Conservation (phyloP, 495 filamentous ascomycete species). For the Hyphodiscus hymeniophilus region DNA sequence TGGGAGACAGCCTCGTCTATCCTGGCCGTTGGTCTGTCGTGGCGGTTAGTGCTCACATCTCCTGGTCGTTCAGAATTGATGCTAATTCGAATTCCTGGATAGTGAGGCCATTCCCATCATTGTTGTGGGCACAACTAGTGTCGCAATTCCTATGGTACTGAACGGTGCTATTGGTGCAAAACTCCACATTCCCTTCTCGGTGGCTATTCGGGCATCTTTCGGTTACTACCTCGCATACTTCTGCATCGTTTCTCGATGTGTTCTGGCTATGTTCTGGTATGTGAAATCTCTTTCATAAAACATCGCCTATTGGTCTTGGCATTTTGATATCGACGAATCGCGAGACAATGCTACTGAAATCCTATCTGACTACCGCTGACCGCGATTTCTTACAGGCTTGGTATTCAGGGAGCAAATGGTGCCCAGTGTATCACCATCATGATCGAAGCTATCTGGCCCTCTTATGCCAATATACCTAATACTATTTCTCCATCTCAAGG, state of each 20-base stretch:
- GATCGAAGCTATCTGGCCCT: slow-evolving; percentile 62
- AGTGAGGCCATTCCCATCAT: slow-evolving; percentile 17
- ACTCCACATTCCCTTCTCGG: slow-evolving; percentile 60
- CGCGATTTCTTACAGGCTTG: no score
- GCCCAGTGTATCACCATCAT: slow-evolving; percentile 53
- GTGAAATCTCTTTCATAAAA: no score
- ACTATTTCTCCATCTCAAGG: slow-evolving; percentile 46
- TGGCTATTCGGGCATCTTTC: slow-evolving; percentile 56
- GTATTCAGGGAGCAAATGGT: no score
- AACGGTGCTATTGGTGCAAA: slow-evolving; percentile 54
- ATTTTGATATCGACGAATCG: slow-evolving; percentile 36
- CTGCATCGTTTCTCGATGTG: slow-evolving; percentile 55
- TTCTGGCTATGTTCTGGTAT: slow-evolving; percentile 67
- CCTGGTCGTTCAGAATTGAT: slow-evolving; percentile 28
- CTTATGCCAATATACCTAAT: slow-evolving; percentile 47
- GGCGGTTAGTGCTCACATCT: slow-evolving; percentile 50
- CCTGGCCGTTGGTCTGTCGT: slow-evolving; percentile 54
- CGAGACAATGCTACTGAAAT: no score
- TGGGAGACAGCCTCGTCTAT: slow-evolving; percentile 56
- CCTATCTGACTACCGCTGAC: no score
- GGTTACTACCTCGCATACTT: slow-evolving; percentile 65
- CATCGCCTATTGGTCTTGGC: slow-evolving; percentile 37
- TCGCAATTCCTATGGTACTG: slow-evolving; percentile 53
- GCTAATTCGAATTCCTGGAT: neutral
- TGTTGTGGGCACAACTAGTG: slow-evolving; percentile 51